Base-by-base conservation (phyloP, 2,329 filamentous ascomycete species). In the Diplodia seriata region DNA sequence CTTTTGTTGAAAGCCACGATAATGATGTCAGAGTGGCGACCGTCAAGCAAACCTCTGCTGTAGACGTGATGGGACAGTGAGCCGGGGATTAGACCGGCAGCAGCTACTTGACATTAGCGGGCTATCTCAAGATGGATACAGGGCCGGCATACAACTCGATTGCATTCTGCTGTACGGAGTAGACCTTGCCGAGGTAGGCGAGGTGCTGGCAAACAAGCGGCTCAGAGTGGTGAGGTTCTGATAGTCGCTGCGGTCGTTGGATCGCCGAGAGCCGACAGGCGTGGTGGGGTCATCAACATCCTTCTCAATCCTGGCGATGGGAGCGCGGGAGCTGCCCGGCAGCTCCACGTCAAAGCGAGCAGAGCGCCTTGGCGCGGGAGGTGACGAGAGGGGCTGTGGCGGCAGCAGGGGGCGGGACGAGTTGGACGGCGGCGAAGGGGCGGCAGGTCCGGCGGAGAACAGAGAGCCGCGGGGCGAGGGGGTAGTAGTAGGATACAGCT, bases 21-120 rank as follows among this genome's bases (percentile, higher is more conserved):
- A 26, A 82, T 82, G 62, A 87, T 86, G 70, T 87, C 85, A 0
- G 83, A 85, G 70, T 86, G 84, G 4, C 80, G 78, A 14, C 85
- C 85, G 68, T 81, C 77, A 15, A 85, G 75, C 38, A 87, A 77
- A 26, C 85, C 85, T 68, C 83, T 80, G 15, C 78, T 83, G 70
- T 85, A 85, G 36, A 87, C 79, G 74, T 87, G 85, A 55, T 83
- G 80, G 0, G 83, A 81, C 8, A 87, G 76, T 40, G 81, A 77
- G 5, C 81, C 76, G 15, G 78, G 74, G 66, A 81, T 80, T 67
- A 73, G 72, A 33, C 26, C 43, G 26, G 51, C 53, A 14, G 67
- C 38, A 15, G 61, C 62, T 67, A 14, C 62, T 3, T 15, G 20
- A 7, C 40, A 50, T 69, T 50, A 69, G 65, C 38, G 50, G 23